Evolutionary conservation across 176 grass and related monocot species (phyloP), one percentile per base, ranked within the genome.

Genomic region (Oryza meridionalis): DNA sequence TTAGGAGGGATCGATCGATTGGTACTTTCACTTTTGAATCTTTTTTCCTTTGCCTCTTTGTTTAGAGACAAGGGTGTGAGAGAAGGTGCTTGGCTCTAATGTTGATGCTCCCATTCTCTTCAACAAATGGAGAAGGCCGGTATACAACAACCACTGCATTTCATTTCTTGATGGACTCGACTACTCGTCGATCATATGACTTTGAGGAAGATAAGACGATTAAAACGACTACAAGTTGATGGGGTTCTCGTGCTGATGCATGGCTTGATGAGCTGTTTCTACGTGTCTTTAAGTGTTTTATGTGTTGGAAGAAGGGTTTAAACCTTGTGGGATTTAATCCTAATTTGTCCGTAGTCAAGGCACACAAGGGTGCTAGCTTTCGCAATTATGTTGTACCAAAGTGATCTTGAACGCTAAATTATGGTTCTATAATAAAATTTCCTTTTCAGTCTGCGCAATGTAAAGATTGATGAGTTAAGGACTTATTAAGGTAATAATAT

Each of bases 1-100:
- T 88, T 83, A 53, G 73, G 55, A 88, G 80, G 80, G 69, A 16
- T 35, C 9, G n/a, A 77, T 32, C 45, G 73, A 29, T 83, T 72
- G 55, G 82, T 25, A 3, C 2, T 53, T 88, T 88, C 65, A 67
- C 16, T 78, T 33, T 38, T 35, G n/a, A 32, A 67, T 83, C 26
- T 83, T 83, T 65, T 73, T 83, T 15, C 16, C 59, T 15, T 8
- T 88, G 31, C 58, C 17, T 65, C 67, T 72, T 80, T 21, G 25
- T 26, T 6, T 13, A 9, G 74, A 72, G 80, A 40, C 53, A 88
- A 51, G 55, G 55, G 51, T 77, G 29, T 67, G 66, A 43, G 67
- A 73, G 65, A 12, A 76, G 73, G 65, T 35, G 38, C 46, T 87
- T 17, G 69, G 0, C 66, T 83, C 3, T 13, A 43, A 40, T 1